Base-by-base conservation (phyloP, 2,329 filamentous ascomycete species). In the Stemphylium vesicarium region DNA sequence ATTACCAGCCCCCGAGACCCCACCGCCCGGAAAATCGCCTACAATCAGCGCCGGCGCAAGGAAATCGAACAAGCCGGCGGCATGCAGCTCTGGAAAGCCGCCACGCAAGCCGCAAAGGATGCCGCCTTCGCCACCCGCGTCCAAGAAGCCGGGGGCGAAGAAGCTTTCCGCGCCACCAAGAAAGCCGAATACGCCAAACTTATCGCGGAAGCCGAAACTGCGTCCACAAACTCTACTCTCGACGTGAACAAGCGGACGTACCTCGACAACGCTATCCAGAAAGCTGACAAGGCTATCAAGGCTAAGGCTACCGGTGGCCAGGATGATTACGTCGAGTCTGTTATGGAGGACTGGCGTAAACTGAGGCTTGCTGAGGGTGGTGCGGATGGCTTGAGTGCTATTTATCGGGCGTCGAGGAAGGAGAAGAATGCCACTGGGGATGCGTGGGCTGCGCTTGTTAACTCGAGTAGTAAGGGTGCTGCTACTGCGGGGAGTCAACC, bases 191-290 rank as follows among this genome's bases (percentile, higher is more conserved):
- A 57, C 11, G 50, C 61, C 7, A 45, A 55, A 4, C 18, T 55
- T 3, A 55, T 71, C 9, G 43, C 42, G 3, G 63, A 66, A 8
- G 65, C 68, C 3, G 62, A 68, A 43, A 61, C 57, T 2, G 68
- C 65, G 5, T 55, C 58, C 5, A 56, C 55, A 8, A 63, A 68
- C 18, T 29, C 53, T 24, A 43, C 32, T 1, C n/a, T 69, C 2
- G 52, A 60, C 9, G 47, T 54, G 8, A 46, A 57, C 26, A 51
- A 51, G 44, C 62, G 62, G 29, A 33, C 29, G 12, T 68, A 57
- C 39, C 50, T 65, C 4, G 47, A 63, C 43, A 44, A 15, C 2
- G 64, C 64, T 0, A 62, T 71, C 13, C 44, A 54, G 13, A 70
- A 68, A 56, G 64, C 67, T 0, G 57, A 66, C 10, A 35, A 54